Evolutionary conservation across 441 rosid species (phyloP).

Genomic region (Gossypium aridum): DNA sequence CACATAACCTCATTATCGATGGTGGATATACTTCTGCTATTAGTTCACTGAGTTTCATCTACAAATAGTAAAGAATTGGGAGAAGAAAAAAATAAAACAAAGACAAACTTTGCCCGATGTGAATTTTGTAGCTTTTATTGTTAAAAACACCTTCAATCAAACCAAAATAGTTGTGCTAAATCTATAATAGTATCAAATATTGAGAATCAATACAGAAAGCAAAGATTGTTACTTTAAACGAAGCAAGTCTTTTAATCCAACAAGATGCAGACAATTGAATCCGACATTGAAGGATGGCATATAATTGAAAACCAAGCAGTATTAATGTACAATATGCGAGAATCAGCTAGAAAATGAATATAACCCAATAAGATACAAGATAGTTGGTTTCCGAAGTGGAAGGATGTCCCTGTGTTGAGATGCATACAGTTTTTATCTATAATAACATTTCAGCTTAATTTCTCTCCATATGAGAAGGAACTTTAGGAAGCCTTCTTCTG

Average conservation of each 20-base stretch:
- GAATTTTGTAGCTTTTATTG: neutral
- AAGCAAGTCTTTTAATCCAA: neutral
- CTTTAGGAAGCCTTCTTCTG: constrained; percentile 46
- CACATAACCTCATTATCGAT: constrained; percentile 69
- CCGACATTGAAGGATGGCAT: neutral
- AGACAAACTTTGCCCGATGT: neutral
- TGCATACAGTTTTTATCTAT: constrained; percentile 10
- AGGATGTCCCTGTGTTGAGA: neutral
- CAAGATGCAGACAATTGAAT: neutral
- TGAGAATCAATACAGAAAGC: neutral
- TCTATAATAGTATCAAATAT: neutral
- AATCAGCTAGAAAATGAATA: neutral
- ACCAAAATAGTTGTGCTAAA: neutral
- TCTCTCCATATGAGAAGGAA: neutral
- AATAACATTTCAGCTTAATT: constrained; percentile 3
- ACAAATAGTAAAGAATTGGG: constrained; percentile 18
- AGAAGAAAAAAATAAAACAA: neutral
- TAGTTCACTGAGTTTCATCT: constrained; percentile 40
- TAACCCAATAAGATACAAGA: neutral
- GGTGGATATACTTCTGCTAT: constrained; percentile 71
- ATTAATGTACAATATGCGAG: neutral
- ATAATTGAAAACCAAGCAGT: neutral
- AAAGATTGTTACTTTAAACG: neutral
- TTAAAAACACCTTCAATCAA: neutral
- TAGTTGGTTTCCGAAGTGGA: neutral